These are phyloP conservation scores for Aspergillus phoenicis DNA, from an alignment of 2,329 filamentous ascomycete species.

Conservation along the genomic window DNA sequence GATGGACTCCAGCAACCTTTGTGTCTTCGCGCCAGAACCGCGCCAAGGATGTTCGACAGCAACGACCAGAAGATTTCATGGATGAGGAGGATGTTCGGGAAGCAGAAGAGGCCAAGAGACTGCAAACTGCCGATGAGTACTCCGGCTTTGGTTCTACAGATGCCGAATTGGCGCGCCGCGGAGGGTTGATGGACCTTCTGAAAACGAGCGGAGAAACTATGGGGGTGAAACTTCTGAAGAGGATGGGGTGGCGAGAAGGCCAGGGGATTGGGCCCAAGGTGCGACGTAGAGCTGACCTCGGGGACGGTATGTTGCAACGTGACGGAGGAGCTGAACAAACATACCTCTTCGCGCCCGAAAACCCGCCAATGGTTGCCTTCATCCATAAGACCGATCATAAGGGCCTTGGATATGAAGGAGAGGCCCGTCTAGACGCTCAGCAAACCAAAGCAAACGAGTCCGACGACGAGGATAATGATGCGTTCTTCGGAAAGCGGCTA, in stretches of 20 bases:
- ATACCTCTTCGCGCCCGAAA: conserved; percentile 83
- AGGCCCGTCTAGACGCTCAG: conserved; percentile 36
- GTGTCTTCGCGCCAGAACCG: conserved; percentile 84
- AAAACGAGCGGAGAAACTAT: conserved; percentile 76
- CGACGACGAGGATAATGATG: conserved; percentile 34
- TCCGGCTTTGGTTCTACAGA: conserved; percentile 72
- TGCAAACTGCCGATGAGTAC: conserved; percentile 75
- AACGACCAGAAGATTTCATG: conserved; percentile 90
- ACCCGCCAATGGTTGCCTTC: conserved; percentile 65
- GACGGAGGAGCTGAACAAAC: conserved; percentile 50
- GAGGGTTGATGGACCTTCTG: conserved; percentile 71
- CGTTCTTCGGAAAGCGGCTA: conserved; percentile 42
- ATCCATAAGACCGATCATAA: conserved; percentile 49
- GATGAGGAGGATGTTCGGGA: conserved; percentile 94
- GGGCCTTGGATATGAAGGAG: conserved; percentile 50
- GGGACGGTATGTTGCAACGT: conserved; percentile 48
- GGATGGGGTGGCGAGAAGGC: conserved; percentile 94
- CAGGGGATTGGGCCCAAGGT: conserved; percentile 91
- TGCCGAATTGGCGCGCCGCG: conserved; percentile 55
- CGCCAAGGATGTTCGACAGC: conserved; percentile 65
- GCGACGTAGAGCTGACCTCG: conserved; percentile 71
- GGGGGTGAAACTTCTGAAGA: conserved; percentile 79
- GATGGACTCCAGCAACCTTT: conserved; percentile 91
- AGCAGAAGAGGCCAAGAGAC: conserved; percentile 72
- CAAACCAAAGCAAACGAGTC: conserved; percentile 19